Evolutionary conservation across 1,139 yeast genomes (phyloP).

Genomic region (Maudiozyma humilis): DNA sequence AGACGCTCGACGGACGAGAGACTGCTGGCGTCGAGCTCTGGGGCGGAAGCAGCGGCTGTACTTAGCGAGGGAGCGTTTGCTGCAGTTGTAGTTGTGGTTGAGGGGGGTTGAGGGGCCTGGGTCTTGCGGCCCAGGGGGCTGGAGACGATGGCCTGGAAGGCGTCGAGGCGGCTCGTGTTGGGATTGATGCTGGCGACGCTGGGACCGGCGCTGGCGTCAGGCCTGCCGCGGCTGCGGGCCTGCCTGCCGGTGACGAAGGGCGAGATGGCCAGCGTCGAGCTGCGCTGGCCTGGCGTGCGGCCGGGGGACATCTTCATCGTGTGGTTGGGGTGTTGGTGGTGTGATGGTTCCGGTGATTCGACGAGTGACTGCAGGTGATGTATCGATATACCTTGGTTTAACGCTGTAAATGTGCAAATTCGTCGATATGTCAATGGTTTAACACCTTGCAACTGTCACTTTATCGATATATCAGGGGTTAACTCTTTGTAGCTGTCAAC

Average conservation of each 20-base stretch:
- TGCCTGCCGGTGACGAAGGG: constrained; percentile 41
- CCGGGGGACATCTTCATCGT: constrained; percentile 19
- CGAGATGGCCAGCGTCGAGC: constrained; percentile 55
- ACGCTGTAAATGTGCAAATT: too few species aligned
- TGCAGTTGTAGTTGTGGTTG: too few species aligned
- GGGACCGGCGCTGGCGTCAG: neutral
- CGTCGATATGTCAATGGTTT: too few species aligned
- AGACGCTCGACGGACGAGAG: constrained; percentile 78
- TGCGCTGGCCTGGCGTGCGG: constrained; percentile 40
- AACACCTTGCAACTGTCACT: too few species aligned
- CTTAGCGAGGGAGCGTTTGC: too few species aligned
- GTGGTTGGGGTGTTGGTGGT: neutral
- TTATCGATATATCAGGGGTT: too few species aligned
- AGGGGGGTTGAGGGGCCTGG: too few species aligned
- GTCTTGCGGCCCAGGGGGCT: constrained; percentile 28
- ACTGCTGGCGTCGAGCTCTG: constrained; percentile 33
- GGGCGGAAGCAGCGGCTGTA: constrained; percentile 12
- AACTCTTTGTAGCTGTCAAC: too few species aligned
- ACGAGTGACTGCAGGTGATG: too few species aligned
- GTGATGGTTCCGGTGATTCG: neutral
- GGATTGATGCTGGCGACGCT: constrained; percentile 3
- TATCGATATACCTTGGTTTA: too few species aligned
- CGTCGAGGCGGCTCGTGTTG: constrained; percentile 6
- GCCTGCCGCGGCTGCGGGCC: constrained; percentile 23
- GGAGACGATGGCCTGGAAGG: constrained; percentile 21